Base-by-base conservation (phyloP, 2,329 filamentous ascomycete genomes). In the Phyllosticta citribraziliensis region DNA sequence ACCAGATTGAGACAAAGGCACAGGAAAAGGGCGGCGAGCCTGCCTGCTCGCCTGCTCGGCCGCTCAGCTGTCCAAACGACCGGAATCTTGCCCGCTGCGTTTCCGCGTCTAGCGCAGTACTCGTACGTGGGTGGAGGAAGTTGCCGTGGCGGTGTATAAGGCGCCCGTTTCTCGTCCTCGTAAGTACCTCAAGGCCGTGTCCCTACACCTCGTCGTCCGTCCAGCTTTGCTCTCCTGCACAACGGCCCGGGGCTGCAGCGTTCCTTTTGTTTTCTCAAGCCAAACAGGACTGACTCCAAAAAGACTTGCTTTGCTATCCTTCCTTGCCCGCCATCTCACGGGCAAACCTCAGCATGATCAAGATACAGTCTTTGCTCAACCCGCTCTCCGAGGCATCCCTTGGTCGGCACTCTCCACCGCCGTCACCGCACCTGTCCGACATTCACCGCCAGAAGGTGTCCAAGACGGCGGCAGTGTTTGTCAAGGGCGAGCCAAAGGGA, bases 381-480 rank as follows among this genome's bases (percentile, higher is more conserved):
- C 66, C 75, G 12, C 63, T 67, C 64, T 63, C 64, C 55, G 56
- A 61, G 56, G 67, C 69, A 17, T 57, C 64, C 22, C n/a, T 35
- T 33, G 50, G 30, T 25, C 20, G 12, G n/a, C n/a, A 8, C 25
- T 10, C 19, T 17, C 30, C 33, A 20, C 19, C 30, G 66, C 62
- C 12, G 57, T 66, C 56, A 62, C 55, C 62, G 20, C 62, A 64
- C 52, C 60, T 62, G 12, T 56, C 63, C 10, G 56, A 57, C 4
- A 63, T 67, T 9, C 75, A 71, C 64, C 70, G 72, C 47, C 79
- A 80, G 65, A 89, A 86, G 74, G 78, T 86, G 68, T 76, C 81
- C 62, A 90, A 88, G 71, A 84, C 88, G 67, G 81, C 80, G 27
- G 80, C 84, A 0, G 74, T 87, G 8, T 85, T 88, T 70, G 78